These are phyloP conservation scores for Rosa multiflora DNA, from an alignment of 306 rosid genomes.

Conservation along the genomic window DNA sequence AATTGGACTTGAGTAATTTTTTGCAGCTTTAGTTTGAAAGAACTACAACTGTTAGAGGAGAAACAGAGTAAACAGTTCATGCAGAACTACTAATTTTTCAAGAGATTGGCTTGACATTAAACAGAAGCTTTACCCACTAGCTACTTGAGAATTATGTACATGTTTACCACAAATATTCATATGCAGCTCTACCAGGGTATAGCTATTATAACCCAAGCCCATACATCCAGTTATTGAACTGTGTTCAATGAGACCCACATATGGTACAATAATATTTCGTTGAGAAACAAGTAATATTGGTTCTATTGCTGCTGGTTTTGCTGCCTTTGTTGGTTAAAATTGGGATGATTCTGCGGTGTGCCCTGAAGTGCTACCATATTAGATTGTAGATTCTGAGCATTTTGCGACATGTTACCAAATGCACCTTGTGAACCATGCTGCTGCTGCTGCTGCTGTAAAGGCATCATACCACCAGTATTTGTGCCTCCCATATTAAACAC, in stretches of 20 bases:
- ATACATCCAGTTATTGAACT: too few relatives aligned
- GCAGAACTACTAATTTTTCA: not conserved
- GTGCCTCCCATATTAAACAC: conserved; percentile 84
- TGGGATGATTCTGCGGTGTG: conserved; percentile 32
- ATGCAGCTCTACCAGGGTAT: not conserved
- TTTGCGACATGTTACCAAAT: conserved; percentile 65
- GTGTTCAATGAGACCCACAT: not conserved
- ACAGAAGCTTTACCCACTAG: not conserved
- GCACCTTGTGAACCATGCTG: conserved; percentile 68
- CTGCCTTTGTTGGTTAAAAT: conserved; percentile 69
- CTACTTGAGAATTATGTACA: not conserved
- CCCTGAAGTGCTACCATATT: conserved; percentile 71
- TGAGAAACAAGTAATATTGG: not conserved
- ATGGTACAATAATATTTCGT: not conserved
- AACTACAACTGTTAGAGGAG: not conserved
- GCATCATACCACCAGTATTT: conserved; percentile 76
- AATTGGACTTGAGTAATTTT: too few relatives aligned
- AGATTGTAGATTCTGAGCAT: conserved; percentile 78
- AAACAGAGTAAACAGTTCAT: not conserved
- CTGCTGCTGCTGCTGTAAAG: conserved; percentile 62
- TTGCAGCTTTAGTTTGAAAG: not conserved
- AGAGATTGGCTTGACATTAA: not conserved
- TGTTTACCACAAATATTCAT: not conserved
- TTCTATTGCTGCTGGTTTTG: conserved; percentile 73
- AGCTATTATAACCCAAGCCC: not conserved